These are phyloP conservation scores for Epichloe sp. DNA, from an alignment of 2,329 filamentous ascomycete species.

Conservation along the genomic window DNA sequence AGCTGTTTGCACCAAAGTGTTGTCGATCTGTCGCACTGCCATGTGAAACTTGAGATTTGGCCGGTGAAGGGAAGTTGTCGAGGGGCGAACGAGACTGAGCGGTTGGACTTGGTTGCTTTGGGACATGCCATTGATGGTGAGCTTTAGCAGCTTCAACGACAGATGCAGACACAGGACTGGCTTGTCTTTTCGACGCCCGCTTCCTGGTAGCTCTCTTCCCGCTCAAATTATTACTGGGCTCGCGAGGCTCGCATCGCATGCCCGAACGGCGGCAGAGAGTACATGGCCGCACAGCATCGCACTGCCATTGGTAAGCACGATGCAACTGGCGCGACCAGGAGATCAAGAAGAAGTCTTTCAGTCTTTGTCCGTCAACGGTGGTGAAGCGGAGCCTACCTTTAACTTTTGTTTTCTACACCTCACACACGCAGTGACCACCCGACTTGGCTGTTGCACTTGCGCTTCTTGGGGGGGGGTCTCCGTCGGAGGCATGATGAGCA, in stretches of 20 bases:
- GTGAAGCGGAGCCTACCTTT: background rate
- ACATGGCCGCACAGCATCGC: slow-evolving; percentile 1
- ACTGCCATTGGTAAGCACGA: background rate
- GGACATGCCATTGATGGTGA: background rate
- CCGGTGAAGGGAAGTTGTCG: background rate
- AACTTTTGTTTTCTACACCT: slow-evolving; percentile 4
- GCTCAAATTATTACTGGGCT: background rate
- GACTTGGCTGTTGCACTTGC: background rate
- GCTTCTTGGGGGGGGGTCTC: background rate
- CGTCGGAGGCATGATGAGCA: background rate
- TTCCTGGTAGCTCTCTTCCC: background rate
- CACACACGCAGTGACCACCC: slow-evolving; percentile 2
- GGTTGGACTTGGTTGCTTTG: background rate
- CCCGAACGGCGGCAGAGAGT: slow-evolving; percentile 3
- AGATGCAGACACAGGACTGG: background rate
- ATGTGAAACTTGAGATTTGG: background rate
- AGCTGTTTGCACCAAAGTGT: slow-evolving; percentile 3
- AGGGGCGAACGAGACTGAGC: background rate
- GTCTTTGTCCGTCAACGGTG: background rate
- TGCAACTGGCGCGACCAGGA: background rate
- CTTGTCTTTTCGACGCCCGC: background rate
- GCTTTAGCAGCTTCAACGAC: background rate
- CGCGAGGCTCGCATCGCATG: slow-evolving; percentile 1
- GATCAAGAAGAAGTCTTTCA: background rate
- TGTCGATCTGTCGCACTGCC: background rate